phyloP scores from a whole-genome alignment of 805 yeast genomes.

The Saturnispora bothae region DNA sequence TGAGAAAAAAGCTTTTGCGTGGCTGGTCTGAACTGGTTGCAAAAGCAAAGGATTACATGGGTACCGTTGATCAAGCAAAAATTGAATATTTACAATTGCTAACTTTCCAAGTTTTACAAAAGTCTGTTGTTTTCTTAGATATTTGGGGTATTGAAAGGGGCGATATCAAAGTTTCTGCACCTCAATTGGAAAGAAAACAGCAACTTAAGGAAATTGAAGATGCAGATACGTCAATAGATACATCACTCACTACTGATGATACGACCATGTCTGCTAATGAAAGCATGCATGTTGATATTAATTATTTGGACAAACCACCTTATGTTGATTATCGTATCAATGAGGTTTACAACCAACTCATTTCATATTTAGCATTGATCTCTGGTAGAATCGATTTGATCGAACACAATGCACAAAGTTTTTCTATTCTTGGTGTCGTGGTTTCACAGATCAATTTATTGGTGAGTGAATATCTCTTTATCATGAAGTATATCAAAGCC shows the following conservation, averaged over 20 bases:
- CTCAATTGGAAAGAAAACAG: neutral
- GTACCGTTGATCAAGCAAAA: slow-evolving; percentile 46
- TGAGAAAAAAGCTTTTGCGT: slow-evolving; percentile 59
- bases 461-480: slow-evolving; percentile 42
- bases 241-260: neutral
- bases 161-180: slow-evolving; percentile 22
- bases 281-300: slow-evolving; percentile 24
- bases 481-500: slow-evolving; percentile 17
- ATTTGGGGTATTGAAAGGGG: slow-evolving; percentile 64
- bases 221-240: neutral
- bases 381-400: slow-evolving; percentile 71
- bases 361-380: slow-evolving; percentile 53
- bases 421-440: slow-evolving; percentile 54
- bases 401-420: slow-evolving; percentile 62
- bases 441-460: slow-evolving; percentile 60
- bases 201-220: neutral
- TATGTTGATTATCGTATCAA: slow-evolving; percentile 50
- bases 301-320: slow-evolving; percentile 45
- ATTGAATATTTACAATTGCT: slow-evolving; percentile 52
- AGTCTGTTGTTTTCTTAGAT: slow-evolving; percentile 53
- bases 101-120: slow-evolving; percentile 56
- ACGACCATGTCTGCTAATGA: neutral
- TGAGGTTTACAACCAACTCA: slow-evolving; percentile 51
- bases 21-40: slow-evolving; percentile 75
- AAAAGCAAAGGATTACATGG: slow-evolving; percentile 64